phyloP scores from a whole-genome alignment of 768 basidiomycete species.

The Chalciporus piperatus region DNA sequence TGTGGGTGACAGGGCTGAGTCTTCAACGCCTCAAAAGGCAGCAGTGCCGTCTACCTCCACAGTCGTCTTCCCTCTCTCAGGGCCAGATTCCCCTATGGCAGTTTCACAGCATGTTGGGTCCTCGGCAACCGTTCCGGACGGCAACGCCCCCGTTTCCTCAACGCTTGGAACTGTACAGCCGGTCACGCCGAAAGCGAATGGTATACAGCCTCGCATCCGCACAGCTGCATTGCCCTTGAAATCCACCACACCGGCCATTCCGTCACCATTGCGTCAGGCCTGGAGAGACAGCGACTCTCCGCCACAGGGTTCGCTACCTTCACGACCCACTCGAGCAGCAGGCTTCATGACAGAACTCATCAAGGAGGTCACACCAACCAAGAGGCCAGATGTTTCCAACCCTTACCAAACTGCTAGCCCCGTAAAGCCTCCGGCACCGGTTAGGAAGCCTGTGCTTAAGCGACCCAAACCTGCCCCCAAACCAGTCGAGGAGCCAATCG shows the following conservation, averaged over 20 bases:
- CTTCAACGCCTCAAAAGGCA: slow-evolving; percentile 34
- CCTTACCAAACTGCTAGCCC: slow-evolving; percentile 77
- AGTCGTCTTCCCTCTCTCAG: slow-evolving; percentile 19
- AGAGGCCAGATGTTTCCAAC: slow-evolving; percentile 67
- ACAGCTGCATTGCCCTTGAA: slow-evolving; percentile 41
- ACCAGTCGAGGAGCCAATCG: slow-evolving; percentile 31
- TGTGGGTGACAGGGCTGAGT: slow-evolving; percentile 46
- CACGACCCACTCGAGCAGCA: slow-evolving; percentile 60
- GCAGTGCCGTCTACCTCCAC: slow-evolving; percentile 27
- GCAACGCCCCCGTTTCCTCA: slow-evolving; percentile 21
- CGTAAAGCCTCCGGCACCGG: slow-evolving; percentile 47
- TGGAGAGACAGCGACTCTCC: slow-evolving; percentile 53
- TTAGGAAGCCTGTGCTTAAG: slow-evolving; percentile 39
- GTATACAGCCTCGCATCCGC: slow-evolving; percentile 36
- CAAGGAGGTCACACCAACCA: slow-evolving; percentile 65
- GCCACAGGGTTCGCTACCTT: slow-evolving; percentile 30
- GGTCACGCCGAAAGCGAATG: slow-evolving; percentile 28
- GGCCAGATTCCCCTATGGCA: slow-evolving; percentile 33
- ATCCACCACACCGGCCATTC: slow-evolving; percentile 59
- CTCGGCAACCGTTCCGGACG: slow-evolving; percentile 27
- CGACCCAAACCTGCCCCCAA: slow-evolving; percentile 36
- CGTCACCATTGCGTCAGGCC: slow-evolving; percentile 74
- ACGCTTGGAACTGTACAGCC: slow-evolving; percentile 23
- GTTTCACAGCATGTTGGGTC: slow-evolving; percentile 30
- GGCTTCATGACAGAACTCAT: slow-evolving; percentile 67